Conservation (phyloP, 768 basidiomycete species). For the Podaxis pistillaris region DNA sequence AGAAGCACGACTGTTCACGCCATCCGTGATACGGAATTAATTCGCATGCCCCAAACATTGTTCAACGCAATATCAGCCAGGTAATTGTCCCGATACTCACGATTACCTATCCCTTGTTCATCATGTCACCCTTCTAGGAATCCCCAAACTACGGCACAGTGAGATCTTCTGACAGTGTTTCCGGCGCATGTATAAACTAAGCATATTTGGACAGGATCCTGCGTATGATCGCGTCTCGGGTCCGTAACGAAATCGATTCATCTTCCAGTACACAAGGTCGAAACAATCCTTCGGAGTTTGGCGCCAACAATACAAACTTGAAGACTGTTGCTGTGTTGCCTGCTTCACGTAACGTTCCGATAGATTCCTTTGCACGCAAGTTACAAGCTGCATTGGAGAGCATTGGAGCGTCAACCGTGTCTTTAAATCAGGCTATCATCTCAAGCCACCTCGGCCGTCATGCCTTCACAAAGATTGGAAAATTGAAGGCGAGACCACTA, state of each 20-base stretch:
- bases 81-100: constrained; percentile 34
- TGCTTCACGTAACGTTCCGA: constrained; percentile 80
- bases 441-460: constrained; percentile 91
- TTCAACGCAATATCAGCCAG: constrained; percentile 96
- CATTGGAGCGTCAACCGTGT: constrained; percentile 91
- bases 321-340: constrained; percentile 95
- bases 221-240: constrained; percentile 89
- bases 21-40: constrained; percentile 96
- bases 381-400: constrained; percentile 86
- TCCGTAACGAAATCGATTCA: constrained; percentile 78
- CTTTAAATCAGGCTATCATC: constrained; percentile 91
- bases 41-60: constrained; percentile 93
- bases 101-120: constrained; percentile 4
- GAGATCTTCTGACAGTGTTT: constrained; percentile 22
- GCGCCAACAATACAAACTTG: constrained; percentile 80
- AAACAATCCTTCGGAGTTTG: constrained; percentile 55
- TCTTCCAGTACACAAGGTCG: constrained; percentile 51
- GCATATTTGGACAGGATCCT: constrained; percentile 49
- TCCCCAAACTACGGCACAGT: constrained; percentile 85
- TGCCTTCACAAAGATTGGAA: constrained; percentile 95
- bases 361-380: constrained; percentile 87
- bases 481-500: constrained; percentile 77
- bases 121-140: constrained; percentile 43
- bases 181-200: not conserved
- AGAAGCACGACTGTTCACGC: constrained; percentile 93